Base-by-base conservation (phyloP, 1,139 yeast genomes). In the Yamadazyma triangularis region DNA sequence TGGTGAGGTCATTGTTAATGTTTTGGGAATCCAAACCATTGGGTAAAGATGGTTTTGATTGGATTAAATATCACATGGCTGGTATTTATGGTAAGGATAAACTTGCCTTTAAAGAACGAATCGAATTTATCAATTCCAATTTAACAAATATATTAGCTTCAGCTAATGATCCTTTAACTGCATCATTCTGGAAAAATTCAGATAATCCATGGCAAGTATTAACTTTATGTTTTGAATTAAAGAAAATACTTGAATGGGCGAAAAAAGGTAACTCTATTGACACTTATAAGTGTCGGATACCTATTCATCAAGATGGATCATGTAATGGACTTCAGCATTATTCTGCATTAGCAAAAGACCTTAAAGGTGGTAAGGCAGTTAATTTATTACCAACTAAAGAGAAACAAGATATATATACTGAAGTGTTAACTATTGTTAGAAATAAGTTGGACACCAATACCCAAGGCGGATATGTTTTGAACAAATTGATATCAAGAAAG, bases 271-370 rank as follows among this genome's bases (percentile, higher is more conserved):
- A 46, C 2, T 30, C 38, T 1, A 32, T 56, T 3, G 46, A 49
- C 16, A 40, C 53, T 1, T 68, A 48, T 34, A 31, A 33, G n/a
- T 51, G 61, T 24, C 47, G 70, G 18, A 48, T 65, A 10, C 69
- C 73, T 1, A 52, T 68, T 4, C 70, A 65, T 34, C 68, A 60
- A 38, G 74, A 68, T 60, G 98, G 98, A 45, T 86, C 97, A 0
- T 91, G 98, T 62, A 91, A 91, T 53, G 98, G 98, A 6, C 69
- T 91, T 36, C 98, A 91, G 57, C 98, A 91, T 60, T 91, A 91
- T 60, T 97, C 98, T 11, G 98, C 98, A 0, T 70, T 91, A 18
- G 6, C 20, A 7, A 52, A 53, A 2, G 73, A 68, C 35, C 26
- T 29, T 13, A 49, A 42, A 14, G 73, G 71, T 4, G 73, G 63